Evolutionary conservation across 2,329 filamentous ascomycete species (phyloP).

Genomic region (Penicillium sp.): DNA sequence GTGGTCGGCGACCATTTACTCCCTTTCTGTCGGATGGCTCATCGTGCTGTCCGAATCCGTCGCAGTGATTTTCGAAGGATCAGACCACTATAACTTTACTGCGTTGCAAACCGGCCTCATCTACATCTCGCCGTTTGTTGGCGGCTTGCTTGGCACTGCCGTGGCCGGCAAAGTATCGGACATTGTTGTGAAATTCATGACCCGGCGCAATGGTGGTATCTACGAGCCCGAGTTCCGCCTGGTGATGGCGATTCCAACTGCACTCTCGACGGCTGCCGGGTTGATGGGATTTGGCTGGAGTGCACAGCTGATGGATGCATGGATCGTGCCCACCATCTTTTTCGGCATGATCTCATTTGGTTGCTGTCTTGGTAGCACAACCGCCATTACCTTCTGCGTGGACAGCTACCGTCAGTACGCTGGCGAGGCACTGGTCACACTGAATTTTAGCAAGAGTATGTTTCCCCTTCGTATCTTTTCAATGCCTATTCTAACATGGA

Average conservation of each 20-base stretch:
- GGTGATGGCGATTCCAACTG: conserved; percentile 77
- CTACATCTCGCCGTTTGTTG: conserved; percentile 85
- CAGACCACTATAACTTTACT: conserved; percentile 70
- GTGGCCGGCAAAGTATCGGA: conserved; percentile 87
- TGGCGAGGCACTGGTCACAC: conserved; percentile 84
- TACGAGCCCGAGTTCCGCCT: conserved; percentile 94
- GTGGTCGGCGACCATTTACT: conserved; percentile 80
- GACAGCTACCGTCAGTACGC: conserved; percentile 92
- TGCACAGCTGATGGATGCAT: conserved; percentile 65
- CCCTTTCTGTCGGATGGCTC: conserved; percentile 87
- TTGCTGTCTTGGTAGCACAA: conserved; percentile 83
- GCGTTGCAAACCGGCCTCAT: conserved; percentile 76
- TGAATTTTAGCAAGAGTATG: conserved; percentile 85
- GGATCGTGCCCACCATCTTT: conserved; percentile 90
- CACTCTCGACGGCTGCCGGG: conserved; percentile 72
- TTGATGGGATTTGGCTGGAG: conserved; percentile 98
- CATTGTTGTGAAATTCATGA: conserved; percentile 74
- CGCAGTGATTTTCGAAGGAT: conserved; percentile 68
- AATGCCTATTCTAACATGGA: conserved; percentile 7
- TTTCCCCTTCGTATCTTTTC: conserved; percentile 10
- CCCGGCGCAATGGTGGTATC: conserved; percentile 78
- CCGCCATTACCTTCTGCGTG: conserved; percentile 87
- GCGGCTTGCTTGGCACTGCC: conserved; percentile 82
- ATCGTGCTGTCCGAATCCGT: conserved; percentile 91
- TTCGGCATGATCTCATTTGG: conserved; percentile 91